phyloP scores from a whole-genome alignment of 2,329 filamentous ascomycete species.

The Apiospora arundinis region DNA sequence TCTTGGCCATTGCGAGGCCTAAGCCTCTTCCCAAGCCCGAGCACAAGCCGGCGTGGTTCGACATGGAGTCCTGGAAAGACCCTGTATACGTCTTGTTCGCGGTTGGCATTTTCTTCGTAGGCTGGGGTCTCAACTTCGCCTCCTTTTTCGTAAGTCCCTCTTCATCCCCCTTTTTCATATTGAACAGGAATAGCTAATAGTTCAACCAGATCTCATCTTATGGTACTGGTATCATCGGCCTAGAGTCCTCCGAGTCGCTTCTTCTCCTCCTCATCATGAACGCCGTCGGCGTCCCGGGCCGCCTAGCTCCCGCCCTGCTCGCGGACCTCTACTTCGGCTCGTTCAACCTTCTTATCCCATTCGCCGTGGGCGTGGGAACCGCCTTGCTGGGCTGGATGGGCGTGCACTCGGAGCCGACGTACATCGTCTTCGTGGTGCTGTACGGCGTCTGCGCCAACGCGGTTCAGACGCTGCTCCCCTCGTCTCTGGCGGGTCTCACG shows the following conservation, averaged over 20 bases:
- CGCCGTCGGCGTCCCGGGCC: slow-evolving; percentile 52
- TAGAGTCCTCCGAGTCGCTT: slow-evolving; percentile 38
- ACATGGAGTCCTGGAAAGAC: slow-evolving; percentile 52
- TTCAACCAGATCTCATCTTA: slow-evolving; percentile 27
- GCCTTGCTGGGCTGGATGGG: slow-evolving; percentile 53
- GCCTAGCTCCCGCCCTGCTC: slow-evolving; percentile 51
- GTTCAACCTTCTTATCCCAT: slow-evolving; percentile 54
- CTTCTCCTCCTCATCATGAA: slow-evolving; percentile 58
- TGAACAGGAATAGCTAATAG: background rate
- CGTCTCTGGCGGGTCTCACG: slow-evolving; percentile 38
- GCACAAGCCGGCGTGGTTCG: slow-evolving; percentile 42
- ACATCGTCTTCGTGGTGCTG: slow-evolving; percentile 31
- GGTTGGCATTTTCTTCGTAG: slow-evolving; percentile 45
- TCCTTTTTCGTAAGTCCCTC: slow-evolving; percentile 29
- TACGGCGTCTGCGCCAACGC: slow-evolving; percentile 31
- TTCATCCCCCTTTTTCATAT: background rate
- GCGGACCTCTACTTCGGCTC: slow-evolving; percentile 51
- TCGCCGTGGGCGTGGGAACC: slow-evolving; percentile 35
- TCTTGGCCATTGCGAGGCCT: slow-evolving; percentile 41
- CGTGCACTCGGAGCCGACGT: slow-evolving; percentile 37
- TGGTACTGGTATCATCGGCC: slow-evolving; percentile 22
- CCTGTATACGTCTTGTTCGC: slow-evolving; percentile 51
- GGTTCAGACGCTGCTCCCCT: slow-evolving; percentile 31
- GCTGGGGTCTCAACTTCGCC: slow-evolving; percentile 32
- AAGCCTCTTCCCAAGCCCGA: slow-evolving; percentile 46